These are phyloP conservation scores for Volvariella volvacea DNA, from an alignment of 1,284 basidiomycete genomes.

Conservation along the genomic window DNA sequence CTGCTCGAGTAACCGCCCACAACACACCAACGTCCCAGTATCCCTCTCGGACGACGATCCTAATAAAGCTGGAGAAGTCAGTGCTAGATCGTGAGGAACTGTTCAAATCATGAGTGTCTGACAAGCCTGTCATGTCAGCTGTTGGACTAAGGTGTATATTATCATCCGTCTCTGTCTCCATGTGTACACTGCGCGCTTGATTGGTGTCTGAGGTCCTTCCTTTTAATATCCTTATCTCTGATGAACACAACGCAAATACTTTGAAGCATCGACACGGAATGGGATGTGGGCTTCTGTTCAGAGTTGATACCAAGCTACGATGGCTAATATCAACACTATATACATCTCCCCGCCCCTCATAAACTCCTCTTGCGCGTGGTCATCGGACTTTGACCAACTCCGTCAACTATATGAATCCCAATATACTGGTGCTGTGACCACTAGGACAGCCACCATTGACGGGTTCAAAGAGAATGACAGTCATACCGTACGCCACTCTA, in stretches of 20 bases:
- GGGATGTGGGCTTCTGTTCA: too few species aligned
- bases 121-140: too few species aligned
- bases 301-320: conserved; percentile 13
- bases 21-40: conserved; percentile 79
- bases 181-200: too few species aligned
- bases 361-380: conserved; percentile 76
- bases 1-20: conserved; percentile 95
- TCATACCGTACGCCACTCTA: conserved; percentile 47
- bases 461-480: conserved; percentile 59
- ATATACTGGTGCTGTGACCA: conserved; percentile 70
- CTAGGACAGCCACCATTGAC: conserved; percentile 60
- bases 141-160: too few species aligned
- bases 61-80: conserved; percentile 89
- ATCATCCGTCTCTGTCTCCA: too few species aligned
- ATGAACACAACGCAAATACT: too few species aligned
- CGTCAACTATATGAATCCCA: conserved; percentile 54
- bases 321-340: conserved; percentile 47
- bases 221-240: too few species aligned
- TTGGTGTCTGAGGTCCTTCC: too few species aligned
- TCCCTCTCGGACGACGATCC: conserved; percentile 83
- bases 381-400: conserved; percentile 59
- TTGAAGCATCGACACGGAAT: too few species aligned
- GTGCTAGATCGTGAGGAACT: conserved; percentile 87
- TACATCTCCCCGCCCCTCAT: conserved; percentile 52
- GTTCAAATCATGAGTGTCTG: conserved; percentile 39